Base-by-base conservation (phyloP, 768 basidiomycete species). In the Lactarius pseudohatsudake region DNA sequence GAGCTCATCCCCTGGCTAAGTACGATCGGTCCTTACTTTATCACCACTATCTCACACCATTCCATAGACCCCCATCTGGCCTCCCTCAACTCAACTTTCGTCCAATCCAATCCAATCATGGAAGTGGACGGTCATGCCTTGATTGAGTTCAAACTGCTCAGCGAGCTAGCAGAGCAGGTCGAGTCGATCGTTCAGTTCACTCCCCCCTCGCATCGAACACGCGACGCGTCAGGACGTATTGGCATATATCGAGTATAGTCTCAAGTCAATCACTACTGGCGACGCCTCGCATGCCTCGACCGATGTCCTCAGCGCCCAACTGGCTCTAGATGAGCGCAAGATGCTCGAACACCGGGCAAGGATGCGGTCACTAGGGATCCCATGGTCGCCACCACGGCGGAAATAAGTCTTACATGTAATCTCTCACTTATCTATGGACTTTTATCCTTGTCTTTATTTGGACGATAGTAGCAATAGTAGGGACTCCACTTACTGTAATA, bases 1-100 rank as follows among this genome's bases (percentile, higher is more conserved):
- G 43, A 47, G 8, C 26, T 59, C n/a, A 59, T 67, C 3, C 66
- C 66, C 8, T 67, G 62, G 62, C 45, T 67, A 45, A 62, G 66
- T 67, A 40, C 22, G 38, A 28, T 55, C 10, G 18, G 9, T 18
- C 3, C 18, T 18, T 50, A n/a, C 18, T 18, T 41, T 11, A 54
- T n/a, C 9, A 7, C 18, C 45, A 47, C 16, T 15, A 34, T 30
- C 32, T 45, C 22, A 40, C 15, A 22, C 20, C 41, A 26, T 28
- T 32, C 15, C 50, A 34, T 18, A 67, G 66, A 63, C 43, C 41
- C 9, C 10, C 66, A 64, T 30, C 66, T 67, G 9, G 16, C 53
- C 58, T 4, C 41, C 2, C 58, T 67, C 41, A 59, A 59, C 16
- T 56, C 53, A 20, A 67, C 28, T 5, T 64, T 67, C 15, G 50